Base-by-base conservation (phyloP, 1,284 basidiomycete species). In the Butyriboletus appendiculatus region DNA sequence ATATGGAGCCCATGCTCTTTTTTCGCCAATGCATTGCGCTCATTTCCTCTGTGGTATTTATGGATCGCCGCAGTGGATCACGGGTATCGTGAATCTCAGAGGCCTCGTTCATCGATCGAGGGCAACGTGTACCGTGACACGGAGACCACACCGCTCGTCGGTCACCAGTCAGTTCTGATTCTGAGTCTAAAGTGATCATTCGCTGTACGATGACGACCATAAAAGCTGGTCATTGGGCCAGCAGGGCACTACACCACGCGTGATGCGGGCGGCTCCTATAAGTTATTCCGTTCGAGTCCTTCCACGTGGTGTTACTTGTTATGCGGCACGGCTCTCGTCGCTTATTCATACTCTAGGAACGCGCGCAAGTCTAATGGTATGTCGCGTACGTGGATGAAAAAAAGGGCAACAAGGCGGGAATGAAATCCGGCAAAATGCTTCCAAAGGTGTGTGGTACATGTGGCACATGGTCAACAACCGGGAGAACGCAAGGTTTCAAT, bases 341-440 rank as follows among this genome's bases (percentile, higher is more conserved):
- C 58, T 35, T 48, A 48, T 55, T 48, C 18, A 18, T 39, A 12
- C 9, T 32, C 30, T 35, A 50, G 20, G 22, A 40, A 48, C 38
- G 39, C 38, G 39, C 44, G 33, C 35, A 20, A 20, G 34, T 45
- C 51, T 30, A 28, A 41, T 12, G 11, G 24, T 24, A 45, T 3
- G 34, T 40, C n/a, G 24, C 24, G 22, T 43, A 40, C 20, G 40
- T 35, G 42, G 49, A 53, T 18, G 40, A 45, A 32, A 16, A 14
- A 22, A 44, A 20, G 22, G 28, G 18, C 5, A 41, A 39, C 45
- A 45, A 26, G 37, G 53, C 56, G 66, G 63, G 62, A 62, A 62
- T 65, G 59, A 66, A 54, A 34, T 12, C 38, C 22, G n/a, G 24
- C 35, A 24, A 48, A 43, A 46, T 28, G 30, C 44, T 18, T 41